A percentile compares a stretch with the other conserved stretches of the same genome.
These are phyloP conservation scores for Clonostachys rosea DNA, from an alignment of 2,329 filamentous ascomycete species.

Conservation along the genomic window DNA sequence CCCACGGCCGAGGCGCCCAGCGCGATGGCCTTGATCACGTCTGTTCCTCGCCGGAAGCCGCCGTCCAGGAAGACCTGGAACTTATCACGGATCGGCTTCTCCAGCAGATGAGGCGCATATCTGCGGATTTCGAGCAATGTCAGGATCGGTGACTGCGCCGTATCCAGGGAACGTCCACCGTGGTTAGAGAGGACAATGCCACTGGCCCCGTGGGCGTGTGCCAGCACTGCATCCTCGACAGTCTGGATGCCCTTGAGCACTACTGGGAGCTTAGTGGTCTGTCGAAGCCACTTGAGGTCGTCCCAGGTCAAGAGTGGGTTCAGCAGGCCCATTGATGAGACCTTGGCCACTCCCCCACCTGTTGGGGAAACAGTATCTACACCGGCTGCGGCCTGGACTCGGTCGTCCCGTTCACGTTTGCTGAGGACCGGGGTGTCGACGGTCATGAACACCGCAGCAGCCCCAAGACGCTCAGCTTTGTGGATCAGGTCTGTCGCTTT, in stretches of 20 bases:
- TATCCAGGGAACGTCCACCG: constrained; percentile 34
- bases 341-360: constrained; percentile 39
- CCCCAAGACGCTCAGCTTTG: constrained; percentile 50
- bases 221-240: constrained; percentile 25
- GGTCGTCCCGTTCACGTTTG: constrained; percentile 43
- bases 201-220: constrained; percentile 19
- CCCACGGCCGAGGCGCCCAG: constrained; percentile 32
- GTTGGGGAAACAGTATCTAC: constrained; percentile 13
- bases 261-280: constrained; percentile 24
- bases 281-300: constrained; percentile 26
- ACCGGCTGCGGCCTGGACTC: constrained; percentile 47
- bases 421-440: constrained; percentile 53
- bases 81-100: constrained; percentile 8
- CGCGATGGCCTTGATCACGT: constrained; percentile 31
- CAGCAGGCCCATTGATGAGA: constrained; percentile 47
- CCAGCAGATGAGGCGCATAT: constrained; percentile 36
- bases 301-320: constrained; percentile 56
- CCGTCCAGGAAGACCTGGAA: constrained; percentile 35
- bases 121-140: constrained; percentile 24
- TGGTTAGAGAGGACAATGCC: constrained; percentile 35
- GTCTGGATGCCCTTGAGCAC: constrained; percentile 31
- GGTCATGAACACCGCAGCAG: constrained; percentile 61
- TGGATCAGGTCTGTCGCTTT: constrained; percentile 23
- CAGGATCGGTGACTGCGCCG: constrained; percentile 14
- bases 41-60: constrained; percentile 29